Conservation (phyloP, 257 asterid species). For the Solanum lycopersicoides region DNA sequence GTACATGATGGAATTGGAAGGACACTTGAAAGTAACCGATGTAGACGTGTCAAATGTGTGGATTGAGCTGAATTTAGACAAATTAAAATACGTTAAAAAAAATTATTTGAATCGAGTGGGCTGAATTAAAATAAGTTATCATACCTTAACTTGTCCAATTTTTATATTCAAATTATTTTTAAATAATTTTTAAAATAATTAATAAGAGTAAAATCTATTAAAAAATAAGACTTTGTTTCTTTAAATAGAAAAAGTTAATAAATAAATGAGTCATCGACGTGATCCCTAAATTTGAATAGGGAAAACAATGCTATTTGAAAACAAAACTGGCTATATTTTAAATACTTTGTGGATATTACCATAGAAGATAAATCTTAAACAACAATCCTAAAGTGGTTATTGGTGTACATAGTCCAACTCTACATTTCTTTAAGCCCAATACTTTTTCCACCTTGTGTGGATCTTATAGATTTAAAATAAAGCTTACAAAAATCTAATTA, state of each 20-base stretch:
- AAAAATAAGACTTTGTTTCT: not conserved
- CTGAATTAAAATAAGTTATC: not conserved
- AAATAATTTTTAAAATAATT: not conserved
- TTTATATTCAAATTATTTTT: not conserved
- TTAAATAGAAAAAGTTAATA: too few species aligned
- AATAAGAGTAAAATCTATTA: not conserved
- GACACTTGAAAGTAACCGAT: conserved; percentile 55
- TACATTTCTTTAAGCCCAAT: not conserved
- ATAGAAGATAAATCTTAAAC: not conserved
- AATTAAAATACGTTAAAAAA: not conserved
- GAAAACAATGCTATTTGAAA: not conserved
- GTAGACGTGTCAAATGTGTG: not conserved
- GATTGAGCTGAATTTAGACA: not conserved
- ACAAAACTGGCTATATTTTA: not conserved
- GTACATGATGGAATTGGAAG: conserved; percentile 68
- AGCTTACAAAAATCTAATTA: too few species aligned
- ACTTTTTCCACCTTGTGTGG: not conserved
- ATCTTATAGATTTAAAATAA: not conserved
- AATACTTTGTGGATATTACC: too few species aligned
- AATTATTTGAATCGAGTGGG: not conserved
- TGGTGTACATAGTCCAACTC: not conserved
- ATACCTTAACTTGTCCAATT: too few species aligned
- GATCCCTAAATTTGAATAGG: too few species aligned
- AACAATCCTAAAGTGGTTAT: not conserved
- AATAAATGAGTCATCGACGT: too few species aligned